Conservation (phyloP, 1,139 yeast species). For the Kodamaea arcana region DNA sequence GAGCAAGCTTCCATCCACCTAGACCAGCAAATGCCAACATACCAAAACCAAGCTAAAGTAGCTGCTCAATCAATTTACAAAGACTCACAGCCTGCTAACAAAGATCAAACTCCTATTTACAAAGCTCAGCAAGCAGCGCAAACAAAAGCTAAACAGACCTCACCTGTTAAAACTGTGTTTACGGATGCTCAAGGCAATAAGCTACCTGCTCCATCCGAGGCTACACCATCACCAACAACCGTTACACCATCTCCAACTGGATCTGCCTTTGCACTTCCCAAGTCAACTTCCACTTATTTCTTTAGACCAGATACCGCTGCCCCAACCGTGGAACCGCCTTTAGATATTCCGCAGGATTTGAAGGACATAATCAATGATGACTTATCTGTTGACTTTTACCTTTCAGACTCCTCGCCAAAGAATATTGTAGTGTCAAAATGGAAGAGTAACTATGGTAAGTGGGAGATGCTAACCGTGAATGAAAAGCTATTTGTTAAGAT, state of each 20-base stretch:
- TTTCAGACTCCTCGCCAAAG: constrained; percentile 33
- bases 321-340: constrained; percentile 10
- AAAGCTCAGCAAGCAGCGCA: too few species aligned
- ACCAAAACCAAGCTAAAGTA: not conserved
- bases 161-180: not conserved
- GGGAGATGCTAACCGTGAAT: constrained; percentile 43
- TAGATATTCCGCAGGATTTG: constrained; percentile 32
- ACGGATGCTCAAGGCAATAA: not conserved
- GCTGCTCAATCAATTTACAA: not conserved
- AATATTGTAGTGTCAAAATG: constrained; percentile 42
- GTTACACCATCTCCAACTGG: not conserved
- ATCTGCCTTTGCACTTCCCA: constrained; percentile 44
- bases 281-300: constrained; percentile 41
- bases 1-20: not conserved
- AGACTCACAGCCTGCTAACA: not conserved
- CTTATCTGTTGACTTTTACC: constrained; percentile 36
- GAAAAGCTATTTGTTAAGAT: constrained; percentile 37
- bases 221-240: not conserved
- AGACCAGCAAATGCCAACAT: not conserved
- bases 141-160: not conserved
- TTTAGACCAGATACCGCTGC: constrained; percentile 25
- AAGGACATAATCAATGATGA: constrained; percentile 40
- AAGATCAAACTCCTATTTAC: not conserved
- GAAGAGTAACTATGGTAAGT: constrained; percentile 42
- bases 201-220: not conserved